Evolutionary conservation across 768 basidiomycete genomes (phyloP).

Genomic region (Mycena leptocephala): DNA sequence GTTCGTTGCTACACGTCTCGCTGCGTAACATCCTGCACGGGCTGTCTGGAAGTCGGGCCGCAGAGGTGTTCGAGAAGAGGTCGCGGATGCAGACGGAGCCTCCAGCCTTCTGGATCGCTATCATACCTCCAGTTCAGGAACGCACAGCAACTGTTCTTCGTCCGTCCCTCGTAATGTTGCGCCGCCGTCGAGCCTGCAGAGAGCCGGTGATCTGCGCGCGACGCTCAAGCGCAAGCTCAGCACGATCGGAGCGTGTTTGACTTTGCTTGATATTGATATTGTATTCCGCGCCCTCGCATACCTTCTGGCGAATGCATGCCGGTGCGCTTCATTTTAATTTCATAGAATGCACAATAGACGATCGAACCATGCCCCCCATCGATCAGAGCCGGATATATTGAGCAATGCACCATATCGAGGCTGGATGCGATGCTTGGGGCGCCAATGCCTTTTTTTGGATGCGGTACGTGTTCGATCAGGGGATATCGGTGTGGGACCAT

Average conservation of each 20-base stretch:
- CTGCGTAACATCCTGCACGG: background rate
- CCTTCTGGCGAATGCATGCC: background rate
- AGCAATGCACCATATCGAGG: constrained; percentile 14
- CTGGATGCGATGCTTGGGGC: background rate
- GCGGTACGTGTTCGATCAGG: background rate
- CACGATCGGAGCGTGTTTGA: constrained; percentile 27
- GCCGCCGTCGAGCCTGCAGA: background rate
- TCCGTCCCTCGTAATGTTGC: background rate
- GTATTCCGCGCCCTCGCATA: constrained; percentile 6
- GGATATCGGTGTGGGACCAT: background rate
- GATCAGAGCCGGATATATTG: constrained; percentile 6
- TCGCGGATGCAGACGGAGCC: constrained; percentile 10
- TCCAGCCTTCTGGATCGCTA: constrained; percentile 18
- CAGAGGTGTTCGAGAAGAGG: constrained; percentile 14
- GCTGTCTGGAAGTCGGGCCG: constrained; percentile 28
- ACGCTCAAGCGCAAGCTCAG: constrained; percentile 28
- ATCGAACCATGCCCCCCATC: background rate
- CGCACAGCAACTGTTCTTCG: background rate
- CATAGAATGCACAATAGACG: constrained; percentile 1
- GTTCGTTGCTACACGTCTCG: background rate
- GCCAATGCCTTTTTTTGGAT: background rate
- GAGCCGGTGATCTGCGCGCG: constrained; percentile 16
- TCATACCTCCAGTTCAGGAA: constrained; percentile 13
- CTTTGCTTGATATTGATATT: background rate
- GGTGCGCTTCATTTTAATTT: background rate